Evolutionary conservation across 495 filamentous ascomycete species (phyloP).

Genomic region (Daldinia concentrica): DNA sequence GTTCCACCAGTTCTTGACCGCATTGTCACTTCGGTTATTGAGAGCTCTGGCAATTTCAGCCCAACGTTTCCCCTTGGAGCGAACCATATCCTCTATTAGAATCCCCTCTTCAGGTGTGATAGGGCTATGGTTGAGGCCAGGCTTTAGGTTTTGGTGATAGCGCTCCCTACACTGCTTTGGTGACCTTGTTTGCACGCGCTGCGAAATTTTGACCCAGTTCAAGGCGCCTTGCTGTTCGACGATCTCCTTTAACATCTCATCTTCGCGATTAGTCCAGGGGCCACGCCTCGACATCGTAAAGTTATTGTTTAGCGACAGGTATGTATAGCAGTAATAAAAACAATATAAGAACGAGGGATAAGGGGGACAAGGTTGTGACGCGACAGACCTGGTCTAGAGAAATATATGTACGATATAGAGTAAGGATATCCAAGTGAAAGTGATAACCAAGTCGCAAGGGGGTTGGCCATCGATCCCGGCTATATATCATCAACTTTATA

Average conservation of each 20-base stretch:
- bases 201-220: conserved; percentile 93
- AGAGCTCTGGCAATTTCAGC: conserved; percentile 91
- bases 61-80: conserved; percentile 89
- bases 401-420: background rate
- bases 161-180: conserved; percentile 97
- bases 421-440: background rate
- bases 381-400: background rate
- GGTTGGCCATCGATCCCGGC: background rate
- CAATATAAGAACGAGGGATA: background rate
- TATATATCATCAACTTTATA: background rate
- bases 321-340: background rate
- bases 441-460: background rate
- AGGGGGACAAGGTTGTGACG: background rate
- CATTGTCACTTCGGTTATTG: conserved; percentile 92
- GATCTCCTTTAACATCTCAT: conserved; percentile 73
- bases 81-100: conserved; percentile 82
- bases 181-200: conserved; percentile 77
- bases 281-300: conserved; percentile 61
- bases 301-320: background rate
- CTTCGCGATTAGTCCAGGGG: conserved; percentile 89
- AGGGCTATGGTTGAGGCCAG: conserved; percentile 86
- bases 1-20: conserved; percentile 99
- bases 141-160: conserved; percentile 95
- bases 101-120: conserved; percentile 90
- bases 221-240: conserved; percentile 80